A percentile compares a stretch with the other conserved stretches of the same genome.
phyloP scores from a whole-genome alignment of 1,139 yeast species.

The Yamadazyma mexicana region DNA sequence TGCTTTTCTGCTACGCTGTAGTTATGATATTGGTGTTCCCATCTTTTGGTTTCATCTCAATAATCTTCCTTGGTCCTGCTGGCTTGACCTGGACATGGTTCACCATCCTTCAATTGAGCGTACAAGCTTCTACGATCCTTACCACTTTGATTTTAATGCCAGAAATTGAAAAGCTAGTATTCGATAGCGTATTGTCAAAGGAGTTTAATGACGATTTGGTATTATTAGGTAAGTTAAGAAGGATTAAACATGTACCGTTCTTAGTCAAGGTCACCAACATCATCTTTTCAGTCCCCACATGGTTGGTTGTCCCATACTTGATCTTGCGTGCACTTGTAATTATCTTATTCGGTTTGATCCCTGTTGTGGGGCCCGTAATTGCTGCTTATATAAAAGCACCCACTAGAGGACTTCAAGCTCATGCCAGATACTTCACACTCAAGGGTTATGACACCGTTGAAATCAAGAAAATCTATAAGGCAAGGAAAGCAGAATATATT shows the following conservation, averaged over 20 bases:
- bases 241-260: conserved; percentile 34
- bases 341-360: conserved; percentile 51
- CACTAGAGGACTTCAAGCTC: conserved; percentile 55
- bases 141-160: conserved; percentile 57
- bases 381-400: conserved; percentile 59
- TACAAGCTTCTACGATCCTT: conserved; percentile 49
- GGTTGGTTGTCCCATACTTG: conserved; percentile 24
- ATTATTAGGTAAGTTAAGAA: conserved; percentile 42
- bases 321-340: conserved; percentile 27
- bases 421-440: conserved; percentile 59
- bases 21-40: conserved; percentile 48
- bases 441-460: conserved; percentile 53
- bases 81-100: conserved; percentile 57
- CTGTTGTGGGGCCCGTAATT: conserved; percentile 61
- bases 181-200: conserved; percentile 55
- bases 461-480: conserved; percentile 26
- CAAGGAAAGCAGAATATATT: conserved; percentile 33
- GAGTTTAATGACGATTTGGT: conserved; percentile 54
- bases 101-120: conserved; percentile 52
- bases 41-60: conserved; percentile 43
- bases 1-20: conserved; percentile 39
- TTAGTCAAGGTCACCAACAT: conserved; percentile 25
- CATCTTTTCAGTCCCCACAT: conserved; percentile 25
- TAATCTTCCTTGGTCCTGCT: conserved; percentile 54
- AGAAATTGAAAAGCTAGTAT: conserved; percentile 51